Evolutionary conservation across 768 basidiomycete genomes (phyloP), one percentile per base, ranked within the genome.

Genomic region (Trametes cinnabarina): DNA sequence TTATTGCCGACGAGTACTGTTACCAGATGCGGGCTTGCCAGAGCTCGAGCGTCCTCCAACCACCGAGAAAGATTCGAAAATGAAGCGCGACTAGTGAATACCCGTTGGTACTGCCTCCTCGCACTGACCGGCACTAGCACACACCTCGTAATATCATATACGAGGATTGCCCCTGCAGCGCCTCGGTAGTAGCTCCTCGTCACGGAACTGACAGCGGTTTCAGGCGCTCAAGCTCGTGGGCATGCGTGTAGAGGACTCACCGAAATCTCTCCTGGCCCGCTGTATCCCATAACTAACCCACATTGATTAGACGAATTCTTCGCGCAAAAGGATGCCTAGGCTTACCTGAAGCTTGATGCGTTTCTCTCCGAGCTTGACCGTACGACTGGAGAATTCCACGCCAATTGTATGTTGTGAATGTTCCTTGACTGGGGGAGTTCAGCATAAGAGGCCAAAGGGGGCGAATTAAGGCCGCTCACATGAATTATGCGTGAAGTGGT

Each of bases 391-490:
- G 71, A 99, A 98, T 69, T 98, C 97, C 26, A 99, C 97, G 10
- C 96, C 97, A 57, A 99, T 98, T 14, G 97, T 98, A 72, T 98
- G 97, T 74, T 95, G 91, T 5, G 94, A 94, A 73, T 96, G 90
- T 64, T 92, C 88, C 75, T 94, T 96, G 81, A 95, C 94, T 97
- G 66, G 51, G 32, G 40, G 50, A 39, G 42, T 54, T 15, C 59
- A 61, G 63, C 40, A 42, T 30, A 40, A 19, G 32, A 43, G 25
- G 39, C 44, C 37, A 25, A 47, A 34, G 20, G 44, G 32, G 32
- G 37, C 37, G 40, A 14, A 23, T 10, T 37, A 40, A n/a, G 37
- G 26, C 12, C 22, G 82, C 93, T 64, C 66, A 97, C 96, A 98
- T 58, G 88, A 82, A 72, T 96, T 95, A 74, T 96, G 92, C 59